These are phyloP conservation scores for Corynespora cassiicola DNA, from an alignment of 2,329 filamentous ascomycete genomes.

Conservation along the genomic window DNA sequence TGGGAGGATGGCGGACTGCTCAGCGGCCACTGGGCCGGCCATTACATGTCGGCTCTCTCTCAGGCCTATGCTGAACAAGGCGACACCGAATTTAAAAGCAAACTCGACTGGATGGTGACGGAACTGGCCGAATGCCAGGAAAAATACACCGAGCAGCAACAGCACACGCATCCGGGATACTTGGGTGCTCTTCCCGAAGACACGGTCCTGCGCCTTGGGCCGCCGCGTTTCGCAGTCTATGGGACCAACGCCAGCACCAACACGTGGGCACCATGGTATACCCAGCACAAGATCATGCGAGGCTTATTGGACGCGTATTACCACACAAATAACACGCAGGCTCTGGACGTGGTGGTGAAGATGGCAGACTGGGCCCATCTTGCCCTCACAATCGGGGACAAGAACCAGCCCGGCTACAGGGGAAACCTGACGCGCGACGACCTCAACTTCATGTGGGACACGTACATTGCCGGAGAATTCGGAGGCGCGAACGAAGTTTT, in stretches of 20 bases:
- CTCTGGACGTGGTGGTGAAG: slow-evolving; percentile 18
- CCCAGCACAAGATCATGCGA: slow-evolving; percentile 22
- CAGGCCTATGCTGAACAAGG: slow-evolving; percentile 19
- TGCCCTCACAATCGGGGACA: slow-evolving; percentile 16
- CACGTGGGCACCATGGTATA: slow-evolving; percentile 24
- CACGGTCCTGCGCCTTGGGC: slow-evolving; percentile 17
- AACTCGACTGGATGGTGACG: slow-evolving; percentile 20
- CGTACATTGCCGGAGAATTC: slow-evolving; percentile 21
- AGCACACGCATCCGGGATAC: slow-evolving; percentile 18
- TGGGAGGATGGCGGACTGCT: slow-evolving; percentile 22
- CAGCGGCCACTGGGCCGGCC: slow-evolving; percentile 19
- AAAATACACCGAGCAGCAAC: slow-evolving; percentile 9
- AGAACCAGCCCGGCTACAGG: slow-evolving; percentile 17
- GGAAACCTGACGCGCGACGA: slow-evolving; percentile 19
- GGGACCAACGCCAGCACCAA: slow-evolving; percentile 12
- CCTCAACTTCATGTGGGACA: slow-evolving; percentile 24
- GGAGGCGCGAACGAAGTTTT: slow-evolving; percentile 21
- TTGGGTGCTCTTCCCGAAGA: slow-evolving; percentile 19
- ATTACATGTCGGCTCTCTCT: slow-evolving; percentile 18
- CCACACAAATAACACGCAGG: slow-evolving; percentile 19
- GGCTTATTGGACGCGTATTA: slow-evolving; percentile 20
- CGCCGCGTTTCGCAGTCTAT: slow-evolving; percentile 19
- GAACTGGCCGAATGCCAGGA: slow-evolving; percentile 18
- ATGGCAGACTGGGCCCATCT: slow-evolving; percentile 22
- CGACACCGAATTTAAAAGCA: slow-evolving; percentile 13